Evolutionary conservation across 345 rosid species (phyloP).

Genomic region (Eucalyptus leucophloia): DNA sequence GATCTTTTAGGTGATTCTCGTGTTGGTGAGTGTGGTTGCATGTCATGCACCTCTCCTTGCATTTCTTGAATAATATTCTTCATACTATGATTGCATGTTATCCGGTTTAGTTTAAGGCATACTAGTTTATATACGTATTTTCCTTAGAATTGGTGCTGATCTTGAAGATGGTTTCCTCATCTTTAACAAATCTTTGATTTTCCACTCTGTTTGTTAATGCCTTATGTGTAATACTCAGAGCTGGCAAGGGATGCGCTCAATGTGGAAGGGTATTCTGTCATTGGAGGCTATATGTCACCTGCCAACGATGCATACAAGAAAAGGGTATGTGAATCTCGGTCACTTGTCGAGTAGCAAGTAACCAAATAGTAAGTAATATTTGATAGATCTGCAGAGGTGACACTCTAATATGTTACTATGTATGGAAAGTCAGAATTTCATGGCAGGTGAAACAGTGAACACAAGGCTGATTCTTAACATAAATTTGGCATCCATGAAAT

Average conservation of each 20-base stretch:
- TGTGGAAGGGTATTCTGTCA: slow-evolving; percentile 49
- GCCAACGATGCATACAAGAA: slow-evolving; percentile 85
- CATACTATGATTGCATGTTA: background rate
- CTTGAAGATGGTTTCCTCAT: background rate
- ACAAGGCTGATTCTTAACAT: background rate
- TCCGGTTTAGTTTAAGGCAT: background rate
- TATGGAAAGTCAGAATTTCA: background rate
- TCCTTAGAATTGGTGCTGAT: background rate
- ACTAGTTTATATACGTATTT: background rate
- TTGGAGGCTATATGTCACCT: slow-evolving; percentile 93
- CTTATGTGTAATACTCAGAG: slow-evolving; percentile 30
- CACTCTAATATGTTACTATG: background rate
- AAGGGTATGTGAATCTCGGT: slow-evolving; percentile 19
- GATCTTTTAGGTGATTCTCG: background rate
- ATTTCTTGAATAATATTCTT: background rate
- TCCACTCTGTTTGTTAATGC: background rate
- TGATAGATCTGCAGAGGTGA: background rate
- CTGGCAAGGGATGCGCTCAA: slow-evolving; percentile 72
- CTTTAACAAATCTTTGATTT: background rate
- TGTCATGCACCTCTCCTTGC: background rate
- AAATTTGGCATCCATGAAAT: background rate
- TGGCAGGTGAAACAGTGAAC: background rate
- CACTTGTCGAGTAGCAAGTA: background rate
- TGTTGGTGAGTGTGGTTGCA: background rate
- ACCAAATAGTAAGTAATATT: background rate